Evolutionary conservation across 1,139 yeast genomes (phyloP).

Genomic region (Taphrina wiesneri): DNA sequence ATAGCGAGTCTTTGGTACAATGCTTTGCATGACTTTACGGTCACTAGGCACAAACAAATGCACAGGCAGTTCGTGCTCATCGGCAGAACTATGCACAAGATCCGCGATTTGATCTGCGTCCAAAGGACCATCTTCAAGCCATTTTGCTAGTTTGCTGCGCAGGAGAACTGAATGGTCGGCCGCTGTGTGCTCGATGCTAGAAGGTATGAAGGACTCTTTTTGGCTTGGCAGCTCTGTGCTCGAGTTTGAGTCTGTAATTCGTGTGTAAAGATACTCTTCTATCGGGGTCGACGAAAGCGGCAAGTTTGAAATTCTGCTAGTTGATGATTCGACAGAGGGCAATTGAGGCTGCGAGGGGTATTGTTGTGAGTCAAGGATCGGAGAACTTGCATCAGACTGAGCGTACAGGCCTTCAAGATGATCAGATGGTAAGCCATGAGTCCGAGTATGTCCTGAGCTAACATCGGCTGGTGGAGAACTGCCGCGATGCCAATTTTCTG

Average conservation of each 20-base stretch:
- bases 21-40: neutral
- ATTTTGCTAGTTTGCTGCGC: neutral
- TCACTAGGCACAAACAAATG: neutral
- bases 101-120: constrained; percentile 1
- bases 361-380: too few species aligned
- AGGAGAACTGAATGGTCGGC: neutral
- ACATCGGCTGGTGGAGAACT: neutral
- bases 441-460: neutral
- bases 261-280: too few species aligned
- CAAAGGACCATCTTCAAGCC: neutral
- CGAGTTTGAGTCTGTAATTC: neutral
- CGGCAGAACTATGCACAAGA: neutral
- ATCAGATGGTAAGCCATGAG: neutral
- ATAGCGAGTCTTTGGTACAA: neutral
- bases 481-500: neutral
- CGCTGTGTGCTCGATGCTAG: neutral
- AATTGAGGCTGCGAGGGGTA: too few species aligned
- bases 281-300: too few species aligned
- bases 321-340: too few species aligned
- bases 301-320: too few species aligned
- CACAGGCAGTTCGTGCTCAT: neutral
- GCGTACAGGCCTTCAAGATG: too few species aligned
- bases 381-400: too few species aligned
- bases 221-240: neutral
- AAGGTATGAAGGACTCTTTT: neutral